These are phyloP conservation scores for Apiospora phragmitis DNA, from an alignment of 2,329 filamentous ascomycete species.

Conservation along the genomic window DNA sequence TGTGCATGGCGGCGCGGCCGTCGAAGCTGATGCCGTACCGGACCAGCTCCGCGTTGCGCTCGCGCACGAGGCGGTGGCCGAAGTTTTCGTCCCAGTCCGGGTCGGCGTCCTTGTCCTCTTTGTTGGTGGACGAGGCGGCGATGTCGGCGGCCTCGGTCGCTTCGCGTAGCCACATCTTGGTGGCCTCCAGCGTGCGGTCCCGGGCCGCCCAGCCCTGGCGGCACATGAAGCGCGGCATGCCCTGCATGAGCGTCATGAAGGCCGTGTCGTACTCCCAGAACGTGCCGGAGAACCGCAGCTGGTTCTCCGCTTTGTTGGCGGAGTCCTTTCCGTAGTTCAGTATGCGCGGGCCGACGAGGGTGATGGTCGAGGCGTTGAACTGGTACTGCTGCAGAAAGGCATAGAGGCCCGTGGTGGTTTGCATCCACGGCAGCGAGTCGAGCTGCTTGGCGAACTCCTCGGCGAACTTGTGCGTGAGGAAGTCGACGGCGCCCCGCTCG, in stretches of 20 bases:
- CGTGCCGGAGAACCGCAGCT: background rate
- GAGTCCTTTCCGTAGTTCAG: background rate
- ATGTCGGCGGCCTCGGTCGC: background rate
- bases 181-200: background rate
- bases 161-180: background rate
- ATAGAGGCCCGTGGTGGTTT: background rate
- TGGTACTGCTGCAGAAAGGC: background rate
- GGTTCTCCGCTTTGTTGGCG: background rate
- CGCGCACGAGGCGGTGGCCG: background rate
- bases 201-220: background rate
- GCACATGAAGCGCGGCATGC: background rate
- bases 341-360: background rate
- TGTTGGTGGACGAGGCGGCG: too few species aligned
- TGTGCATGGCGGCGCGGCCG: background rate
- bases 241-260: background rate
- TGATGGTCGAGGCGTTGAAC: constrained; percentile 10
- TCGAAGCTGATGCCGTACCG: background rate
- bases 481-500: background rate
- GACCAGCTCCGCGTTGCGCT: background rate
- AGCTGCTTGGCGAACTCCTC: background rate
- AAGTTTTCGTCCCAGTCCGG: background rate
- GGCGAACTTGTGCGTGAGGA: background rate
- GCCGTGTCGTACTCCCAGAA: background rate
- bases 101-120: background rate
- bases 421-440: background rate